These are phyloP conservation scores for Tolypocladium cylindrosporum DNA, from an alignment of 2,329 filamentous ascomycete species.

Conservation along the genomic window DNA sequence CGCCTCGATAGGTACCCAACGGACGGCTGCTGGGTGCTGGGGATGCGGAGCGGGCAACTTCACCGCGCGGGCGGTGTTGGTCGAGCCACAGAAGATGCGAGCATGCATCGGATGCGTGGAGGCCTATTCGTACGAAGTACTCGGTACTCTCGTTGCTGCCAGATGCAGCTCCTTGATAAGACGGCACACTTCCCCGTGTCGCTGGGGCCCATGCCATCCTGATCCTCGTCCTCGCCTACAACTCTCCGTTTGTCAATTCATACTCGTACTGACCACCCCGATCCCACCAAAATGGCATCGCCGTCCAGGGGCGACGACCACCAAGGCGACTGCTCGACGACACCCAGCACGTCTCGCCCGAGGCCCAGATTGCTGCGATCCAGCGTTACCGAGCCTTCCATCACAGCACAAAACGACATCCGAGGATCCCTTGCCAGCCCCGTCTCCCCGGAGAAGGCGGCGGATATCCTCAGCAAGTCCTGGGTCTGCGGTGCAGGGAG, in stretches of 20 bases:
- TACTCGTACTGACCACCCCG: not conserved
- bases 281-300: not conserved
- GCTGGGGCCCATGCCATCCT: not conserved
- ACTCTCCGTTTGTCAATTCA: not conserved
- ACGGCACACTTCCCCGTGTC: not conserved
- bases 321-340: not conserved
- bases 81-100: not conserved
- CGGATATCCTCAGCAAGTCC: slow-evolving; percentile 44
- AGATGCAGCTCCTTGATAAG: not conserved
- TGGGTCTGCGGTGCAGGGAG: slow-evolving; percentile 31
- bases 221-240: not conserved
- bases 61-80: not conserved
- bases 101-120: not conserved
- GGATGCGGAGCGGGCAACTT: not conserved
- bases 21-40: not conserved
- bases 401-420: slow-evolving; percentile 45
- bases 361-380: slow-evolving; percentile 32
- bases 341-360: not conserved
- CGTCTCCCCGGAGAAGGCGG: slow-evolving; percentile 38
- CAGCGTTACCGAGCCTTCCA: slow-evolving; percentile 45
- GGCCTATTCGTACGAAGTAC: not conserved
- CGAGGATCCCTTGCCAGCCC: slow-evolving; percentile 39
- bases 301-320: not conserved
- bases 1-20: not conserved
- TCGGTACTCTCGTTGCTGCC: not conserved